Evolutionary conservation across 2,329 filamentous ascomycete genomes (phyloP), one percentile per base, ranked within the genome.

Genomic region (Westerdykella sp.): DNA sequence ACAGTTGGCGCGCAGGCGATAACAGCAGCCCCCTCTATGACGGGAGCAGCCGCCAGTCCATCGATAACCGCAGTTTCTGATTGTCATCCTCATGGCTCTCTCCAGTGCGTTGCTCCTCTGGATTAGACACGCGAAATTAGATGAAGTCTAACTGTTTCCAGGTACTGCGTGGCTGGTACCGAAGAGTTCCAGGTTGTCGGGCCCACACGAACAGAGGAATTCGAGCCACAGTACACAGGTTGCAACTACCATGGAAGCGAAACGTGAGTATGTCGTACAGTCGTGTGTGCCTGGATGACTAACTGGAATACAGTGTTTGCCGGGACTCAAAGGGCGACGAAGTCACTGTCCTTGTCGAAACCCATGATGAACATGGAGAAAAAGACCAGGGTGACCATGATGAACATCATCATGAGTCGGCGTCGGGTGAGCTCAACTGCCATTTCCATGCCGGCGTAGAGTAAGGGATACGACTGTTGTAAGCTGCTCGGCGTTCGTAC

Each of bases 381-480:
- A 40, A 39, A 10, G 46, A 35, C 6, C 32, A 6, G 3, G 5
- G 13, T 18, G 32, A 35, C n/a, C 9, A 31, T 21, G 6, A 38
- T 22, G 36, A 12, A 10, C 16, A 38, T 38, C 6, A 38, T 38
- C 36, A 38, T n/a, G 54, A 54, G 21, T 46, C 55, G 25, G 43
- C 56, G 44, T 57, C 44, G 42, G 55, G 40, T 9, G 54, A 38
- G 22, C 50, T 39, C 54, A 59, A 47, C 53, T 87, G 83, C 53
- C 85, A 89, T 57, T 86, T 84, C 63, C 84, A 89, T 53, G 83
- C 83, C 9, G 84, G 84, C 31, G 80, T 88, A 16, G 81, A 87
- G 83, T 85, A 69, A 66, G 80, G 69, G 44, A n/a, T 10, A 11
- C 6, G 32, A 3, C 32, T 18, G n/a, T 11, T 18, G n/a, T 13